These are phyloP conservation scores for Hysterangium stoloniferum DNA, from an alignment of 768 basidiomycete genomes.

Conservation along the genomic window DNA sequence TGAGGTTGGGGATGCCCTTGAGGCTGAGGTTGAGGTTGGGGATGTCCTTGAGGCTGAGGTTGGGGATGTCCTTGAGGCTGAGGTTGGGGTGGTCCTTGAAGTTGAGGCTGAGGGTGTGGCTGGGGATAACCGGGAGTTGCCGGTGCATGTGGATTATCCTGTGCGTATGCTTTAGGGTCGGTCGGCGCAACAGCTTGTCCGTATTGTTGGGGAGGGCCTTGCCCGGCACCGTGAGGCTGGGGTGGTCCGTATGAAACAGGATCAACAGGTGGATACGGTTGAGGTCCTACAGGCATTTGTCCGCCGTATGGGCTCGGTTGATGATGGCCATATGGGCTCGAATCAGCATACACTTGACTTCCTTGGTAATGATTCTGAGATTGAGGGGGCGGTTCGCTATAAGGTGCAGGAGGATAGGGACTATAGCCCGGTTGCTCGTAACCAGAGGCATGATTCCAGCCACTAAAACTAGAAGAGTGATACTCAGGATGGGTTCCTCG, in stretches of 20 bases:
- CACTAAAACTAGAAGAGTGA: constrained; percentile 38
- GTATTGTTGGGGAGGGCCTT: constrained; percentile 16
- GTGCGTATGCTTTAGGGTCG: constrained; percentile 20
- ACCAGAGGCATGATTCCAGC: constrained; percentile 40
- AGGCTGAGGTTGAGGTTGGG: constrained; percentile 20
- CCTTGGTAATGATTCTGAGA: constrained; percentile 23
- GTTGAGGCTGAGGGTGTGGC: constrained; percentile 32
- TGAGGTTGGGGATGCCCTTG: no score
- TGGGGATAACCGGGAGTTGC: constrained; percentile 28
- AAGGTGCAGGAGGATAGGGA: constrained; percentile 28
- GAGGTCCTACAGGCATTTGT: constrained; percentile 6
- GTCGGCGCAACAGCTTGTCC: constrained; percentile 19
- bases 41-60: constrained; percentile 19
- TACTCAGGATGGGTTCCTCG: constrained; percentile 17
- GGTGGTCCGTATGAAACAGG: no score
- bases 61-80: constrained; percentile 15
- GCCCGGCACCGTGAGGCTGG: no score
- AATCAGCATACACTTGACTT: constrained; percentile 15
- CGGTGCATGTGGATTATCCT: constrained; percentile 25
- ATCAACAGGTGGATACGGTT: constrained; percentile 18
- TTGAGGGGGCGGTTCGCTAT: constrained; percentile 24
- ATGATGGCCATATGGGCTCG: constrained; percentile 4
- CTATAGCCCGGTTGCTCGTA: constrained; percentile 39
- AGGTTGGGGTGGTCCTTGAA: constrained; percentile 23
- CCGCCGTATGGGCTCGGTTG: constrained; percentile 4